Base-by-base conservation (phyloP, 805 yeast genomes). In the Metschnikowia dekortorum region DNA sequence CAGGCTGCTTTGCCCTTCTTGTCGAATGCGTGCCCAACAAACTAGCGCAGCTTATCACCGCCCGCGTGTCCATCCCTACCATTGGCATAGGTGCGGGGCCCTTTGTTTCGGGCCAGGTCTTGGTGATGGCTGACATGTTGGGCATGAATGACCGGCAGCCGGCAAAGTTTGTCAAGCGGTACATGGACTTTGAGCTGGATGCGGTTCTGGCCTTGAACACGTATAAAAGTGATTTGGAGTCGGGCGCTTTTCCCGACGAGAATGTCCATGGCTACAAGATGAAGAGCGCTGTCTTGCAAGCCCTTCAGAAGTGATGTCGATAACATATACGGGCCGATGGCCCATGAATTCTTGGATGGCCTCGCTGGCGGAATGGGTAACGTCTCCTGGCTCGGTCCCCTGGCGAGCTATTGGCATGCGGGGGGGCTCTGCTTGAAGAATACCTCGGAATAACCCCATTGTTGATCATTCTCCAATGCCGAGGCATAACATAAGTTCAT, bases 21-120 rank as follows among this genome's bases (percentile, higher is more conserved):
- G 64, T 92, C 2, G 99, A 92, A 60, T 95, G 97, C 46, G 79
- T 92, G 4, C 99, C 99, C 1, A 80, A 80, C 49, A 77, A 76
- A 50, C 68, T 94, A 10, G 92, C 92, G 0, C 65, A 73, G 40
- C 70, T 73, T 49, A 81, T 94, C 30, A 87, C 97, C 0, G 63
- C 73, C 2, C 69, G 72, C 11, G 64, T 90, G 32, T 46, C 63
- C 1, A 74, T 92, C 1, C 97, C 98, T 0, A 87, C 95, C 0
- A 90, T 92, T 56, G 99, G 99, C 3, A 92, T 92, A 44, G 99
- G 99, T 4, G 97, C 98, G 0, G 98, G 99, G 0, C 80, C 82
- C 22, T 70, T 70, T 8, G 85, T 92, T 8, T 80, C 87, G 34
- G 98, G 96, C 0, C 98, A 94, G 66, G 96, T 92, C 1, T 74